Evolutionary conservation across 2,329 filamentous ascomycete genomes (phyloP).

Genomic region (Cytospora piceicola): DNA sequence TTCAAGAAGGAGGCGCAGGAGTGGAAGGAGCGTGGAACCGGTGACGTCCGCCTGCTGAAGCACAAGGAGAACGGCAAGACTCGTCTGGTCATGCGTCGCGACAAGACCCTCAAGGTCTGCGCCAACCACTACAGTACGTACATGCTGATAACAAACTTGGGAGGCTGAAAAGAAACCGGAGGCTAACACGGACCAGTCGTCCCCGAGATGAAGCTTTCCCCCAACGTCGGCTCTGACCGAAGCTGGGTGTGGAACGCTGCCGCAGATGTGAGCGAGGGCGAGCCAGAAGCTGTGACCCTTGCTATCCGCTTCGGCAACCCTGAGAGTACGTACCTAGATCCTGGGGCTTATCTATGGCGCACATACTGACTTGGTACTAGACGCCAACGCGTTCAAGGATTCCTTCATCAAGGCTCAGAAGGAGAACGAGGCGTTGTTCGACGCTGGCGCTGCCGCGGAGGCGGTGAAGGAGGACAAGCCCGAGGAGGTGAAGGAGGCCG

Average conservation of each 20-base stretch:
- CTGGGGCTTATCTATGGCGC: not conserved
- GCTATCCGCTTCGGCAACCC: slow-evolving; percentile 98
- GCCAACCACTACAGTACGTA: slow-evolving; percentile 97
- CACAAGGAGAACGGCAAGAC: slow-evolving; percentile 99
- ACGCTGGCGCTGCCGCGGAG: slow-evolving; percentile 43
- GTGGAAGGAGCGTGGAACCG: slow-evolving; percentile 99
- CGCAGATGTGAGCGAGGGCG: slow-evolving; percentile 96
- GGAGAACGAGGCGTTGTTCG: slow-evolving; percentile 90
- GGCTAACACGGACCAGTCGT: slow-evolving; percentile 64
- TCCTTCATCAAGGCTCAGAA: slow-evolving; percentile 95
- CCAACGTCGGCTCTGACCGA: slow-evolving; percentile 96
- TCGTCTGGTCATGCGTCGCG: slow-evolving; percentile 94
- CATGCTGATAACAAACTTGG: not conserved
- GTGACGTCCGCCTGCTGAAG: slow-evolving; percentile 94
- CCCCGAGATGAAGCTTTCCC: slow-evolving; percentile 97
- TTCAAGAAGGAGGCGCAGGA: slow-evolving; percentile 90
- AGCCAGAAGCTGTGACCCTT: slow-evolving; percentile 92
- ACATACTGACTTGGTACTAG: slow-evolving; percentile 52
- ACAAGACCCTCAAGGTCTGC: slow-evolving; percentile 99
- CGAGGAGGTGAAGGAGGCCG: slow-evolving; percentile 37
- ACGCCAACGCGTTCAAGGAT: slow-evolving; percentile 97
- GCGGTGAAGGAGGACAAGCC: slow-evolving; percentile 39
- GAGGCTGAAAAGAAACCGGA: no score
- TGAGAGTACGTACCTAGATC: slow-evolving; percentile 71
- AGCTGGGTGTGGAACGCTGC: slow-evolving; percentile 99